Base-by-base conservation (phyloP, 2,329 filamentous ascomycete genomes). In the Lachnellula hyalina region DNA sequence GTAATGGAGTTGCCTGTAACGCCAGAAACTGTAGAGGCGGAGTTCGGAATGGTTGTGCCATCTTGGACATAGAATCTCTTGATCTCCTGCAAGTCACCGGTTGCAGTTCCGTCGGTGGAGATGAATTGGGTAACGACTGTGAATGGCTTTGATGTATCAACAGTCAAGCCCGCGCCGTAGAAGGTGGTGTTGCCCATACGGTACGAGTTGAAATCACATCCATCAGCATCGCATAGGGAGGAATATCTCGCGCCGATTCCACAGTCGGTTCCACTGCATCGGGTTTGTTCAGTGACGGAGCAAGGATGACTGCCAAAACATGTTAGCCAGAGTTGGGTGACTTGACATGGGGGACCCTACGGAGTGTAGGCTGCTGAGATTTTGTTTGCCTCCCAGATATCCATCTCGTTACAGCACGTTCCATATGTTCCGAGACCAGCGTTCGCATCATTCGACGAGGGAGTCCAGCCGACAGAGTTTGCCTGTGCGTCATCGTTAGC, bases 401-500 rank as follows among this genome's bases (percentile, higher is more conserved):
- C 84, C 78, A 88, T 84, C 72, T 87, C 85, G 44, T 78, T 73
- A 70, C 84, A 87, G 77, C 84, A 87, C 42, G 83, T 75, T 61
- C 85, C 84, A 52, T 77, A 74, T 46, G 72, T 68, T 46, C 80
- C 80, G 32, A 68, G 63, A 53, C 81, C 82, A 32, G 79, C 74
- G 65, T 82, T 83, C 52, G 66, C 62, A 65, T 81, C 77, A 55
- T 72, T 78, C n/a, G 60, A 52, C 0, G 76, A 75, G 15, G 77
- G 66, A 15, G 53, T 63, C 79, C 79, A 82, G 56, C 74, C 74
- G 4, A 78, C 76, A n/a, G 76, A 72, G 65, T 85, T 85, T 48
- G 73, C 81, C 75, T 79, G 28, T 19, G 48, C 25, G 17, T 14
- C 19, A 17, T 25, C 21, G 28, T 21, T 32, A 50, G 47, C 59